Base-by-base conservation (phyloP, 352 stramenopile genomes). In the Pythium guiyangense region DNA sequence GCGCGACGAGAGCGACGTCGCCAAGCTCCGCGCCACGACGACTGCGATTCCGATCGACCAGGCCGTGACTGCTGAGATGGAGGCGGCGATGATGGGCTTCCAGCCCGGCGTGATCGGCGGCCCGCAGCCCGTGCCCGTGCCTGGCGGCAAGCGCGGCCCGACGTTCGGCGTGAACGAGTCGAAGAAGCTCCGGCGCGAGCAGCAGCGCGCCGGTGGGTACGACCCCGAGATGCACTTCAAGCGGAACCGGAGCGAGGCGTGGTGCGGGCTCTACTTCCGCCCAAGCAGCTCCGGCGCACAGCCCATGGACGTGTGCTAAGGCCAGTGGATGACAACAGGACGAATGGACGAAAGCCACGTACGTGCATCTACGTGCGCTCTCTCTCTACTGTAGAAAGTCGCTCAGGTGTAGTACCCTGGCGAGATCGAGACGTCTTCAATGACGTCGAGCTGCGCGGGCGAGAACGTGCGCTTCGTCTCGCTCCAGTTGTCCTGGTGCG, bases 81-180 rank as follows among this genome's bases (percentile, higher is more conserved):
- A 94, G 58, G 84, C 84, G 0, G 84, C 84, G 5, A 94, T 94
- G 84, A 90, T 94, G 77, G 84, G 84, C 8, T 92, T 94, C 60
- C 82, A 92, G 59, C 84, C 84, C 3, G 82, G 84, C 11, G 71
- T 84, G 4, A 62, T 88, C 55, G 83, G 80, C 10, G 84, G 82
- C 0, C 80, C 84, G 18, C 84, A 94, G 63, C 84, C 84, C 0
- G 59, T 91, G 14, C 84, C 84, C 0, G 82, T 94, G 40, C 79
- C 83, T 22, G 84, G 84, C 52, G 84, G 84, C 52, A 94, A 94
- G 59, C 74, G 83, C 9, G 83, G 83, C 5, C 80, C 81, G 17
- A 87, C 77, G 44, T 89, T 93, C 60, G 80, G 74, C 42, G 77
- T 91, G 6, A 86, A 90, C 51, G 79, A 91, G 57, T 82, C 79